phyloP scores from a whole-genome alignment of 164 flowering plant species.

The Sedum album region DNA sequence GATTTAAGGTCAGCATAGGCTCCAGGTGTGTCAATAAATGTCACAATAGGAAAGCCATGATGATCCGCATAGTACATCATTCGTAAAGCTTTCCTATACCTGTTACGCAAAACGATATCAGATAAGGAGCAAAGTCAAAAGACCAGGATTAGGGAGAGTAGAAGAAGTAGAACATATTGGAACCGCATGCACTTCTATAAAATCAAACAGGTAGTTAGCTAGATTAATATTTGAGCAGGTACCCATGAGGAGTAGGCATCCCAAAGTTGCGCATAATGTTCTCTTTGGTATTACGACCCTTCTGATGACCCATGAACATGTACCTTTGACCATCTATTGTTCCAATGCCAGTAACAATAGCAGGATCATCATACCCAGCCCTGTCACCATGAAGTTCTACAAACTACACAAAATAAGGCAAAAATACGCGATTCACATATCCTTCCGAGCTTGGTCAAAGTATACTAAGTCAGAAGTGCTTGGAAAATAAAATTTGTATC shows the following conservation, averaged over 20 bases:
- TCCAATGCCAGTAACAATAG: constrained; percentile 89
- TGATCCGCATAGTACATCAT: constrained; percentile 95
- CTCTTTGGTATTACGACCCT: constrained; percentile 94
- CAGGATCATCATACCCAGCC: constrained; percentile 96
- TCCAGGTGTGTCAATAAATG: constrained; percentile 94
- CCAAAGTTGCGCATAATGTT: constrained; percentile 94
- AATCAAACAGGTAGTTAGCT: neutral
- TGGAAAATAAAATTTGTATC: neutral
- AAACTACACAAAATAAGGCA: constrained; percentile 37
- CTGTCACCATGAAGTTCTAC: constrained; percentile 99
- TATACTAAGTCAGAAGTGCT: neutral
- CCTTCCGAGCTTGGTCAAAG: neutral
- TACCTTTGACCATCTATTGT: constrained; percentile 68
- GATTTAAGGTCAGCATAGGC: constrained; percentile 94
- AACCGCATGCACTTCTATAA: neutral
- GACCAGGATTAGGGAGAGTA: neutral
- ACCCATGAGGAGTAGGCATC: constrained; percentile 99
- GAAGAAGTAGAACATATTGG: neutral
- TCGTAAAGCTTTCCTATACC: constrained; percentile 91
- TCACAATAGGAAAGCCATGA: constrained; percentile 80
- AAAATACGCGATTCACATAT: neutral
- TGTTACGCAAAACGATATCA: constrained; percentile 22
- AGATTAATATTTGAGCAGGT: constrained; percentile 16
- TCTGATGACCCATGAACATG: constrained; percentile 97
- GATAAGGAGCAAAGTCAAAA: neutral